Evolutionary conservation across 2,329 filamentous ascomycete species (phyloP), one percentile per base, ranked within the genome.

Genomic region (Cladophialophora chaetospira): DNA sequence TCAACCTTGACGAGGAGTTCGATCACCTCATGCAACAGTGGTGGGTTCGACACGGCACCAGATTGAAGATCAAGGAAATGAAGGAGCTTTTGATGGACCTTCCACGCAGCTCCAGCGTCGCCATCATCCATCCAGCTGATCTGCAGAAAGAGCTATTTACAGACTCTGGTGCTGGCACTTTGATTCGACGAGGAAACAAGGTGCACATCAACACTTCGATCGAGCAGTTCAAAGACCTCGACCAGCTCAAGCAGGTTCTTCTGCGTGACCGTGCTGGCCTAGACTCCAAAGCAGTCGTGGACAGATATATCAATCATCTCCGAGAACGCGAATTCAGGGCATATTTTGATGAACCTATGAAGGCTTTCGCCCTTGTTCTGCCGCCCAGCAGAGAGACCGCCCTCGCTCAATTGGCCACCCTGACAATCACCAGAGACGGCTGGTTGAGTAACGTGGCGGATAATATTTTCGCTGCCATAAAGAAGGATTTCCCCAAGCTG

Each of bases 61-160:
- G 92, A 62, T 82, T 97, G 63, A 99, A 99, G 86, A 97, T 99
- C 74, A 90, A 89, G 77, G 91, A 99, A 77, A 95, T 96, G 77
- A 96, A 96, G 80, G 91, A 96, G 57, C 82, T 99, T 25, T 79
- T 99, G 50, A 89, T 91, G 66, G 87, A 89, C 47, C 84, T 99
- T 15, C 94, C 94, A 49, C 87, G 90, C 67, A 93, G 89, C 55
- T 97, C 93, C 15, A 96, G 90, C 67, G 93, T 99, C 47, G 94
- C 94, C 60, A 97, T 99, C 69, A 99, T 97, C 66, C 92, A 97
- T 75, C 93, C 94, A 2, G 91, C 89, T 63, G 92, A 96, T 72
- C 81, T 99, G 40, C 92, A 97, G 76, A 96, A 95, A 77, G 94
- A 99, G 73, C 79, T 97, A 4, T 97, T 97, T 75, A 97, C 93